A percentile compares a stretch with the other conserved stretches of the same genome.
phyloP scores from a whole-genome alignment of 352 stramenopile genomes.

The Globisporangium acanthophoron region DNA sequence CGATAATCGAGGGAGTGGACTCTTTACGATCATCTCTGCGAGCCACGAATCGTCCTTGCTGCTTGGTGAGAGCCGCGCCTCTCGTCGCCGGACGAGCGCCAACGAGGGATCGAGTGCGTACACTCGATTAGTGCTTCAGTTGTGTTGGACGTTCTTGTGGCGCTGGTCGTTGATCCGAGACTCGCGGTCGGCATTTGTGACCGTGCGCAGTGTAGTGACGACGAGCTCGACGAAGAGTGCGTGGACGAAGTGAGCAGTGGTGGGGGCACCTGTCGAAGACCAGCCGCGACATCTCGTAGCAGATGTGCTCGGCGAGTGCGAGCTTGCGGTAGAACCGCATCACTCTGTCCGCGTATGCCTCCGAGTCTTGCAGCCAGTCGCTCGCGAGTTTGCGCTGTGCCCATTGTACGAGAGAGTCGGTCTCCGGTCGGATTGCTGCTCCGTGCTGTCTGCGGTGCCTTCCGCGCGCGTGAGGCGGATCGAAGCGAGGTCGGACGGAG shows the following conservation, averaged over 20 bases:
- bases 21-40: no score
- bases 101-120: no score
- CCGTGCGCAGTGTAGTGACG: slow-evolving; percentile 18
- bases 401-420: slow-evolving; percentile 31
- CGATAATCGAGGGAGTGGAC: background rate
- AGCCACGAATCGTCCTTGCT: no score
- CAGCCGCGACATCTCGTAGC: slow-evolving; percentile 38
- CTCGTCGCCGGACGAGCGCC: no score
- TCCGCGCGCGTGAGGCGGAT: slow-evolving; percentile 10
- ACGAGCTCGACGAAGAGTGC: slow-evolving; percentile 36
- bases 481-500: slow-evolving; percentile 15
- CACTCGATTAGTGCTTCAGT: slow-evolving; percentile 8
- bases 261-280: slow-evolving; percentile 55
- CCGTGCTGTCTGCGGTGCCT: slow-evolving; percentile 9
- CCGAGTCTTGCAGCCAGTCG: background rate
- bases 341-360: slow-evolving; percentile 2
- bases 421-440: slow-evolving; percentile 23
- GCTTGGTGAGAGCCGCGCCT: no score
- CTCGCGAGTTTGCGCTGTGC: slow-evolving; percentile 5
- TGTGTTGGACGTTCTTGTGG: slow-evolving; percentile 34
- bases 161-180: slow-evolving; percentile 31
- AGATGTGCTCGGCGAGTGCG: slow-evolving; percentile 25
- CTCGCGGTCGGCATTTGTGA: slow-evolving; percentile 32
- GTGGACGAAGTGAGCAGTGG: slow-evolving; percentile 41
- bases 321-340: slow-evolving; percentile 19